phyloP scores from a whole-genome alignment of 371 early-diverging fungal species.

The Massospora cicadina region DNA sequence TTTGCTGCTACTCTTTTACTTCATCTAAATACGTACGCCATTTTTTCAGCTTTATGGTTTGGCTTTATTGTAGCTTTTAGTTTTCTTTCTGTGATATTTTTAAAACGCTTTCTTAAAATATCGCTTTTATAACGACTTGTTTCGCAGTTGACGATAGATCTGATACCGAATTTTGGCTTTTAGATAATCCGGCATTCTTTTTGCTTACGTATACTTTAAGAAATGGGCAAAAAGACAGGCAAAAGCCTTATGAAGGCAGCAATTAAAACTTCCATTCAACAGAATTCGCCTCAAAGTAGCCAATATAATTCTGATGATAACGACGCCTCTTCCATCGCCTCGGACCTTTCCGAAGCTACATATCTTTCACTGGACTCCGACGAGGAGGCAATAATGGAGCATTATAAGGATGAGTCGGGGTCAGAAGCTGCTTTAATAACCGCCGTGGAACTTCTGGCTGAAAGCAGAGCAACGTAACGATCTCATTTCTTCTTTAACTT shows the following conservation, averaged over 20 bases:
- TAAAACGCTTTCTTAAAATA: no score
- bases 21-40: no score
- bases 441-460: slow-evolving; percentile 1
- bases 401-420: neutral
- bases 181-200: no score
- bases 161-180: no score
- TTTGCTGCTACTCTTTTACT: no score
- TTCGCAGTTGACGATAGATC: no score
- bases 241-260: slow-evolving; percentile 9
- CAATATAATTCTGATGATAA: slow-evolving; percentile 8
- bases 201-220: neutral
- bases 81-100: no score
- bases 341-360: slow-evolving; percentile 8
- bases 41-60: no score
- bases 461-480: slow-evolving; percentile 2
- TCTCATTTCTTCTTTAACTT: neutral
- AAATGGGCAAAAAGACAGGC: neutral
- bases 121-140: no score
- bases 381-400: neutral
- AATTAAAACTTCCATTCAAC: neutral
- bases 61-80: no score
- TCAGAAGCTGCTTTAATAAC: neutral
- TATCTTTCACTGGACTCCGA: slow-evolving; percentile 6
- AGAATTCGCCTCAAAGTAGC: slow-evolving; percentile 2
- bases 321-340: neutral